Conservation (phyloP, 345 rosid genomes). For the Ricinus communis region DNA sequence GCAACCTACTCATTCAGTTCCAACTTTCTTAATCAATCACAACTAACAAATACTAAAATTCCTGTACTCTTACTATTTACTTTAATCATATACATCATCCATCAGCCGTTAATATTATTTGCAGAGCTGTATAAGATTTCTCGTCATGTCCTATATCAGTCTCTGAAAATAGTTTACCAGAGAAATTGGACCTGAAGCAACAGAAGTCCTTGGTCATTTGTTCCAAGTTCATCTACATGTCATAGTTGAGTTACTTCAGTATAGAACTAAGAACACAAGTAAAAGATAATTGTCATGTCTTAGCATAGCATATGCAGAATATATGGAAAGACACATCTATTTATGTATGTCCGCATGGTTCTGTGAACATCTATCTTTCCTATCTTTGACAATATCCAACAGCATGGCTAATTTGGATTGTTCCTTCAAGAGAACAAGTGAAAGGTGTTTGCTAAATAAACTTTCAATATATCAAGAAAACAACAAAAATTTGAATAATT, state of each 20-base stretch:
- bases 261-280: not conserved
- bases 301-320: constrained; percentile 4
- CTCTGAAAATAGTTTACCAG: too few relatives aligned
- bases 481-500: not conserved
- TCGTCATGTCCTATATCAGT: not conserved
- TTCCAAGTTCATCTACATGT: not conserved
- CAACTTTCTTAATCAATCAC: not conserved
- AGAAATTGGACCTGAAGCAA: not conserved
- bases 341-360: not conserved
- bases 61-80: not conserved
- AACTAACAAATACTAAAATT: not conserved
- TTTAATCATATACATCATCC: not conserved
- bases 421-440: not conserved
- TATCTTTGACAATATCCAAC: not conserved
- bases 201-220: not conserved
- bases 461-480: not conserved
- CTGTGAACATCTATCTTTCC: not conserved
- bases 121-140: too few relatives aligned
- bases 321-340: not conserved
- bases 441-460: too few relatives aligned
- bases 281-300: not conserved
- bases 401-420: not conserved
- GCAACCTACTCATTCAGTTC: not conserved
- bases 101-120: not conserved
- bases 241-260: not conserved